These are phyloP conservation scores for Hypoxylon fuscum DNA, from an alignment of 495 filamentous ascomycete genomes.

Conservation along the genomic window DNA sequence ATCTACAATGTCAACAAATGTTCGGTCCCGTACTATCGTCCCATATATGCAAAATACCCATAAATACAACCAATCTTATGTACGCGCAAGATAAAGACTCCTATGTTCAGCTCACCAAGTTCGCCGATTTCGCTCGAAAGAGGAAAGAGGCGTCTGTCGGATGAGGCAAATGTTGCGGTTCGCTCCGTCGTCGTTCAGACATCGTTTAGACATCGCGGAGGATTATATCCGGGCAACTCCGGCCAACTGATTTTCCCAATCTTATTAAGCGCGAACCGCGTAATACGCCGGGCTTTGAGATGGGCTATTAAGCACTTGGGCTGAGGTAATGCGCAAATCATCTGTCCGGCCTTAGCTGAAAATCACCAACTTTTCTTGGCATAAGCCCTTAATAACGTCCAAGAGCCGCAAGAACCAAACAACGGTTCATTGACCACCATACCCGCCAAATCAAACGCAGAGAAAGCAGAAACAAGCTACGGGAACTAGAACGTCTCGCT, in stretches of 20 bases:
- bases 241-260: neutral
- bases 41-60: slow-evolving; percentile 19
- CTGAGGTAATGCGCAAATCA: neutral
- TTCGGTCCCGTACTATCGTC: neutral
- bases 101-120: neutral
- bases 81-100: slow-evolving; percentile 3
- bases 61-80: slow-evolving; percentile 18
- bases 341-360: neutral
- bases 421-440: neutral
- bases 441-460: neutral
- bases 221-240: neutral
- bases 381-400: neutral
- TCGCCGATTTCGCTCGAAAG: neutral
- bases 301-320: neutral
- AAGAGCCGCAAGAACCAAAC: slow-evolving; percentile 1
- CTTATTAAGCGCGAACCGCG: neutral
- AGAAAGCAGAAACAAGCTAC: no score
- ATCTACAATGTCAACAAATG: neutral
- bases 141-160: neutral
- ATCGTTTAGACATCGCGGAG: neutral
- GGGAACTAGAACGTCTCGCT: slow-evolving; percentile 37
- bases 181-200: neutral
- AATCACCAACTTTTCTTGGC: neutral
- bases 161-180: neutral
- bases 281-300: neutral